These are phyloP conservation scores for Barnettozyma hawaiiensis DNA, from an alignment of 1,139 yeast species.

Conservation along the genomic window DNA sequence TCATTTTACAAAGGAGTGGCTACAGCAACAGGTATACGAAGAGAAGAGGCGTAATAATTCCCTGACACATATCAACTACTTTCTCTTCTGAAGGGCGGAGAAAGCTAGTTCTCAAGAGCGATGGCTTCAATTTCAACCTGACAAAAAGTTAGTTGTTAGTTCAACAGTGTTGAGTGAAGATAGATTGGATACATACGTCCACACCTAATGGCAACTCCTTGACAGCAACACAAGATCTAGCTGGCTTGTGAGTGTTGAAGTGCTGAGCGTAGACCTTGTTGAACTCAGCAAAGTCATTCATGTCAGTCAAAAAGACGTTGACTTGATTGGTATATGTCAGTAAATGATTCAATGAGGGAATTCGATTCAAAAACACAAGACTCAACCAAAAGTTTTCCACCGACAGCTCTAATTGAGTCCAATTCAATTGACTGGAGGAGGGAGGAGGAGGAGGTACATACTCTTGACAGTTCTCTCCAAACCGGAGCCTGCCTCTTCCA, in stretches of 20 bases:
- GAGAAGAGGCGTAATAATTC: no score
- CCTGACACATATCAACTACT: no score
- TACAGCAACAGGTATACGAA: no score
- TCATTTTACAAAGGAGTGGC: no score
- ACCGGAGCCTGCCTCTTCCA: conserved; percentile 78
- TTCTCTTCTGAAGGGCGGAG: no score
- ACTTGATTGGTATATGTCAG: conserved; percentile 31
- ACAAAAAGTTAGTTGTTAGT: conserved; percentile 13
- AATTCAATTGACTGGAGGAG: background rate
- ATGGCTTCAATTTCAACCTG: conserved; percentile 59
- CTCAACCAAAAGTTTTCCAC: background rate
- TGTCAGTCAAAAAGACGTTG: conserved; percentile 83
- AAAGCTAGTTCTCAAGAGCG: conserved; percentile 36
- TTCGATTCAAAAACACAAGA: background rate
- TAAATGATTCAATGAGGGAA: background rate
- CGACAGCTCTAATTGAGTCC: background rate
- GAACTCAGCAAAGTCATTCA: conserved; percentile 74
- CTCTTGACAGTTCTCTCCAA: conserved; percentile 73
- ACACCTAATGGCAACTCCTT: conserved; percentile 80
- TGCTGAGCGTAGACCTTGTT: conserved; percentile 79
- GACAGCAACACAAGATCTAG: conserved; percentile 94
- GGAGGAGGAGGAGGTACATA: no score
- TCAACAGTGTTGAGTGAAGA: background rate
- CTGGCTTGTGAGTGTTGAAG: conserved; percentile 81
- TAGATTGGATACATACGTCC: conserved; percentile 49